These are phyloP conservation scores for Daphne laureola DNA, from an alignment of 441 rosid genomes.

Conservation along the genomic window DNA sequence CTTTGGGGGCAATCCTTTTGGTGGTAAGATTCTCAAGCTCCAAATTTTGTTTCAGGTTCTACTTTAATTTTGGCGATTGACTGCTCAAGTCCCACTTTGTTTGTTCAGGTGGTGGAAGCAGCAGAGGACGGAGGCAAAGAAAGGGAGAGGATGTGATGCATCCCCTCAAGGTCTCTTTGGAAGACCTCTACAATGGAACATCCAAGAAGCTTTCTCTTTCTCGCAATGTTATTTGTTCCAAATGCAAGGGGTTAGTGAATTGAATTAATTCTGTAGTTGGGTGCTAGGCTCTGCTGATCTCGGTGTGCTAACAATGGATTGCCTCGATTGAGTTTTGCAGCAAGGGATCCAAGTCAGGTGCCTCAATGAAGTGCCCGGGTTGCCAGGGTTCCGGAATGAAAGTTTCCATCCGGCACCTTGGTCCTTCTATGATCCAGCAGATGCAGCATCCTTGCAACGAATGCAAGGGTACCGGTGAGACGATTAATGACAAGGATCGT, in stretches of 20 bases:
- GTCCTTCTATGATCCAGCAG: constrained; percentile 93
- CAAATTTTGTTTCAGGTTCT: background rate
- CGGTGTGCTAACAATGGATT: background rate
- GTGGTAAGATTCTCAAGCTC: constrained; percentile 30
- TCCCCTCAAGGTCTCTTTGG: constrained; percentile 76
- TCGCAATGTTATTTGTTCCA: constrained; percentile 63
- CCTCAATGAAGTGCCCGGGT: constrained; percentile 71
- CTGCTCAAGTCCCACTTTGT: background rate
- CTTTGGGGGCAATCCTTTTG: constrained; percentile 79
- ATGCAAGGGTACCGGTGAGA: constrained; percentile 92
- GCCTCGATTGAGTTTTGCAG: constrained; percentile 27
- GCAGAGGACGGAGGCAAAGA: constrained; percentile 81
- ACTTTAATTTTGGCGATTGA: background rate
- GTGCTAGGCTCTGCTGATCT: background rate
- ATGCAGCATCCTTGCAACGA: constrained; percentile 97
- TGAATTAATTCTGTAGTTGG: background rate
- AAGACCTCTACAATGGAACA: constrained; percentile 75
- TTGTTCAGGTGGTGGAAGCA: constrained; percentile 53
- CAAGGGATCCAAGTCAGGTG: constrained; percentile 93
- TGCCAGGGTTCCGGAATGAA: constrained; percentile 96
- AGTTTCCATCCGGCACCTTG: constrained; percentile 82
- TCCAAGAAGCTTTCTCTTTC: constrained; percentile 77
- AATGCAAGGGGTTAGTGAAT: constrained; percentile 72
- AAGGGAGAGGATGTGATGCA: constrained; percentile 87
- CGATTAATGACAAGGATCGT: constrained; percentile 79